Base-by-base conservation (phyloP, 768 basidiomycete genomes). In the Podaxis sp. region DNA sequence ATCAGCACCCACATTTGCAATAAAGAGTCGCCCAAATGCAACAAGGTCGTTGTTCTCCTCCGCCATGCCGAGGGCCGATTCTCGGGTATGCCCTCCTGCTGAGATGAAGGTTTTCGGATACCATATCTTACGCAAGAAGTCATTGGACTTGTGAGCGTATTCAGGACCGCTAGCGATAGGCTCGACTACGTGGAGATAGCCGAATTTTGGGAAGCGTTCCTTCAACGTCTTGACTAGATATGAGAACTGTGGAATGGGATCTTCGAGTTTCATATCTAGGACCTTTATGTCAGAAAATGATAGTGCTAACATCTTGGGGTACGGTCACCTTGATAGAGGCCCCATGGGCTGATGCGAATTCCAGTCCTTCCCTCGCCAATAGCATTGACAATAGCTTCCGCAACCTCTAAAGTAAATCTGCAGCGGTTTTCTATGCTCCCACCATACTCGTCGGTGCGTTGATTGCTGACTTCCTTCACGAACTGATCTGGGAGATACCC, bases 401-500 rank as follows among this genome's bases (percentile, higher is more conserved):
- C 69, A 41, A 88, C 75, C 63, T 87, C 84, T 5, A 87, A 73
- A 0, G 72, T 68, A 69, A 92, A 90, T 28, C 83, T 77, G 1
- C 78, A 75, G 4, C 91, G 12, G 20, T 46, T 46, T 10, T 46
- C 44, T 17, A 46, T 46, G n/a, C 44, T 46, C 2, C 91, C 90
- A 0, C 90, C 90, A 70, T 88, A 93, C 50, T 80, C 74, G 69
- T 91, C 89, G 8, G 44, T 46, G 15, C 44, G 44, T 5, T 46
- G 44, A 46, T 46, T 46, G n/a, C 76, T 76, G n/a, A 76, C 69
- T 28, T 81, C 76, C 66, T 88, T 85, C 10, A 86, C 63, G 76
- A 90, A 89, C 69, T 90, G 86, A 67, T 90, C 85, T 15, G 80
- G 59, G 11, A 87, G 69, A 63, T 82, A 83, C 0, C 80, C 79